Base-by-base conservation (phyloP, 768 basidiomycete species). In the Lentinula detonsa region DNA sequence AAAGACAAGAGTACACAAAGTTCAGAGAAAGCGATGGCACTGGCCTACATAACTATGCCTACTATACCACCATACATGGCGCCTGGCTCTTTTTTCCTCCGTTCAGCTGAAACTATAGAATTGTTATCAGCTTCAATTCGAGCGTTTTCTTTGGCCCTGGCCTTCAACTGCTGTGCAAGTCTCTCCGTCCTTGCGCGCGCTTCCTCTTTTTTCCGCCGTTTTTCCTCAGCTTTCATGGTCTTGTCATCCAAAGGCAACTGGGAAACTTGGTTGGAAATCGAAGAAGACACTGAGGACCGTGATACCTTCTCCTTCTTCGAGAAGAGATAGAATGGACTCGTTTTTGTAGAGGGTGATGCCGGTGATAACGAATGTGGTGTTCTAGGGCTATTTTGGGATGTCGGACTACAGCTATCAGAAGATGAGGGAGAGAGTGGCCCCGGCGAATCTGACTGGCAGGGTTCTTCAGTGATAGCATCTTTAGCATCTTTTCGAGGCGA, bases 81-180 rank as follows among this genome's bases (percentile, higher is more conserved):
- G 5, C 54, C 63, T 1, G 63, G 64, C 51, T 65, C 66, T 4
- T 21, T 50, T 59, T 57, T 62, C 43, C 65, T 62, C 3, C 71
- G 64, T 35, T 68, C 63, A 7, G 64, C 50, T 1, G 75, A 76
- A 39, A 63, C 67, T 0, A 70, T 37, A 31, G 77, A 79, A 0
- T 35, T 59, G 61, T 60, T 68, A 49, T 78, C 76, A 11, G 60
- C 59, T 7, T 70, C 68, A 2, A 70, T 68, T 6, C 60, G 62
- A 49, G 68, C 67, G 11, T 73, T 74, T 61, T 62, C 73, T 65
- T 70, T 69, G 63, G 66, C 68, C 15, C 69, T 72, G 55, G 73
- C 72, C 67, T 77, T 79, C 63, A 82, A 72, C 51, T 80, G 74
- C 59, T 72, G 66, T n/a, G 81, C 81, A 35, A 82, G 71, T 55